Percentiles rank a stretch among this genome's conserved stretches.
phyloP scores from a whole-genome alignment of 768 basidiomycete genomes.

The Rubroboletus pulcherrimus region DNA sequence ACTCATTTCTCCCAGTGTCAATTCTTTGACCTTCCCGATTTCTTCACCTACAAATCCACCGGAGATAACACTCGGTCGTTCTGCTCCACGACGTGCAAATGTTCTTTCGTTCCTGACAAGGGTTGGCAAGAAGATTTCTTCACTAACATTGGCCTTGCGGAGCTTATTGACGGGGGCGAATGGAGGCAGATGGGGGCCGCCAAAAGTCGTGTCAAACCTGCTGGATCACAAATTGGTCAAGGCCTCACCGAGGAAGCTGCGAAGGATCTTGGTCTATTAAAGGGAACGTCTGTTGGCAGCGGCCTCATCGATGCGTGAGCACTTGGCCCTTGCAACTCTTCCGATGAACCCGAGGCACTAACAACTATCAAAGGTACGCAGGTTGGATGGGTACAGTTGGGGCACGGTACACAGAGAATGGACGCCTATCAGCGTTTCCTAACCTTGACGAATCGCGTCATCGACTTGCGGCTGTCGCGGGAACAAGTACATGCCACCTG shows the following conservation, averaged over 20 bases:
- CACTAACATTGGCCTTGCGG: conserved; percentile 71
- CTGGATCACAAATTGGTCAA: conserved; percentile 78
- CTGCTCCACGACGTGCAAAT: conserved; percentile 96
- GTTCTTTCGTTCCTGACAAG: conserved; percentile 79
- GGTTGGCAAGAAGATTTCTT: conserved; percentile 95
- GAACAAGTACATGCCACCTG: conserved; percentile 95
- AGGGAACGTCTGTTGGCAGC: conserved; percentile 90
- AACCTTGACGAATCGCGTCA: conserved; percentile 72
- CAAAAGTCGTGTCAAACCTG: conserved; percentile 65
- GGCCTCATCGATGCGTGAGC: conserved; percentile 92
- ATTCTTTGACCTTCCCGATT: conserved; percentile 93
- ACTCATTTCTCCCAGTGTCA: conserved; percentile 70
- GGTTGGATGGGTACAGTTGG: conserved; percentile 98
- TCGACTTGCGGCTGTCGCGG: conserved; percentile 88
- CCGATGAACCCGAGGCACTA: neutral
- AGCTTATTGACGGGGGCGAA: conserved; percentile 56
- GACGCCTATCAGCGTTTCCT: conserved; percentile 51
- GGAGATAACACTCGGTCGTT: conserved; percentile 65
- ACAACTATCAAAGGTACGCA: conserved; percentile 56
- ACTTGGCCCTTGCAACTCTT: neutral
- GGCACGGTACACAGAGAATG: conserved; percentile 60
- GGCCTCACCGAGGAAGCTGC: conserved; percentile 81
- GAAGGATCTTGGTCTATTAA: conserved; percentile 75
- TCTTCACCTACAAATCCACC: conserved; percentile 91
- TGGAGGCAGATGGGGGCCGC: conserved; percentile 75